Base-by-base conservation (phyloP, 2,329 filamentous ascomycete genomes). In the Orbilia brochopaga region DNA sequence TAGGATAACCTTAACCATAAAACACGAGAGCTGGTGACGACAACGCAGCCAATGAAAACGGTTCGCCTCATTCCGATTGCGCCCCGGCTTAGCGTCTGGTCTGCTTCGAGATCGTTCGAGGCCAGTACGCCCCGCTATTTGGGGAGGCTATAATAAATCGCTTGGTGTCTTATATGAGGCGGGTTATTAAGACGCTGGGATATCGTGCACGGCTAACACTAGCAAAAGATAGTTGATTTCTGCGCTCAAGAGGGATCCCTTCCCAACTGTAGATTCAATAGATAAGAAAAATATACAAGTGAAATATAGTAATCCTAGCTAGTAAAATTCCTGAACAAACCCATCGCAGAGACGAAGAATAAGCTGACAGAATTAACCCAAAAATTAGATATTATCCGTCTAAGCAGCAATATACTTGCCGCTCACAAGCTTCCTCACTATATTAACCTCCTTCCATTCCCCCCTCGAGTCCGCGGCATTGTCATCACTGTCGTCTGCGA, bases 371-470 rank as follows among this genome's bases (percentile, higher is more conserved):
- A 52, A 46, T 40, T 51, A 55, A 21, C 64, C 51, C 42, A 74
- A 75, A 57, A 64, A 73, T 74, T 69, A 69, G 69, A 44, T 64
- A 66, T 73, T 56, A 69, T 73, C 27, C 74, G 64, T 69, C 67
- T 69, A 74, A 59, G 72, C 82, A 24, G 86, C 85, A 76, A 90
- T 86, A 79, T 94, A 96, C 80, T 88, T 90, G 52, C 90, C 91
- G 77, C 86, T 88, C 23, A 90, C 83, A 74, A 94, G 79, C 80
- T 88, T 92, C 79, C 85, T 86, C 60, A 83, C 81, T 3, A 85
- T 82, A 10, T 86, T 85, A 40, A 95, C 84, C 44, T 87, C 85
- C 27, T 84, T 84, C 91, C 91, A 96, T 32, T 75, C 77, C 69
- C 79, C 79, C 70, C 80, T 76, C 76, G 75, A 10, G 73, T 75